Evolutionary conservation across 805 yeast species (phyloP).

Genomic region (Nakazawaea populi): DNA sequence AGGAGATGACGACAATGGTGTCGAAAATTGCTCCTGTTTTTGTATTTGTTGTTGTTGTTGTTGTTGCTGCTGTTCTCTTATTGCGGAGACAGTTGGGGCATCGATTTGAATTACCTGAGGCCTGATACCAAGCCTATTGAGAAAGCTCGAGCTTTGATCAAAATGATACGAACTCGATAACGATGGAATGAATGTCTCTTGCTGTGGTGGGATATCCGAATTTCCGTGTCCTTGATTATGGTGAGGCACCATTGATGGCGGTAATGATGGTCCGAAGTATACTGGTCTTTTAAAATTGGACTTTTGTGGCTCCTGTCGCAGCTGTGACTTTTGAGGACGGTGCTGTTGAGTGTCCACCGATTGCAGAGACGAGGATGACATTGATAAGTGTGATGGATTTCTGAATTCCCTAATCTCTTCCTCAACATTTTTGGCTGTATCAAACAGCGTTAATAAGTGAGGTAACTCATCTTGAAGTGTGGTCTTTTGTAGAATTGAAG

Average conservation of each 20-base stretch:
- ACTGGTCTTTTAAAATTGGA: background rate
- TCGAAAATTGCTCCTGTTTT: too few relatives aligned
- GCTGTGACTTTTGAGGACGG: background rate
- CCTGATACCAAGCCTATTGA: conserved; percentile 5
- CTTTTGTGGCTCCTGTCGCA: too few relatives aligned
- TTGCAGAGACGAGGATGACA: background rate
- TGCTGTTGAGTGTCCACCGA: background rate
- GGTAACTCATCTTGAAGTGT: conserved; percentile 63
- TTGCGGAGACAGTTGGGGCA: background rate
- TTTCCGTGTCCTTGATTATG: too few relatives aligned
- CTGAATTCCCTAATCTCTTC: conserved; percentile 33
- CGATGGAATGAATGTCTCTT: conserved; percentile 2
- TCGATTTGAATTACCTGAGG: conserved; percentile 6
- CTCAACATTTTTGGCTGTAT: conserved; percentile 53
- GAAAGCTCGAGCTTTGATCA: conserved; percentile 3
- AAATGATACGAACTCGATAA: conserved; percentile 1
- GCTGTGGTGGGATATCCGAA: background rate
- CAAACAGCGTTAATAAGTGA: conserved; percentile 58
- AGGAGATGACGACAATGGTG: too few relatives aligned
- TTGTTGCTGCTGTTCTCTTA: background rate
- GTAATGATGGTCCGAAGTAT: conserved; percentile 8
- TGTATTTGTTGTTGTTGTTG: too few relatives aligned
- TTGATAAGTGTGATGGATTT: background rate
- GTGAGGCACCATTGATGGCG: background rate
- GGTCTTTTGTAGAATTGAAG: conserved; percentile 39